Conservation (phyloP, 225 moss, liverwort and hornwort species). For the Takakia lepidozioides region DNA sequence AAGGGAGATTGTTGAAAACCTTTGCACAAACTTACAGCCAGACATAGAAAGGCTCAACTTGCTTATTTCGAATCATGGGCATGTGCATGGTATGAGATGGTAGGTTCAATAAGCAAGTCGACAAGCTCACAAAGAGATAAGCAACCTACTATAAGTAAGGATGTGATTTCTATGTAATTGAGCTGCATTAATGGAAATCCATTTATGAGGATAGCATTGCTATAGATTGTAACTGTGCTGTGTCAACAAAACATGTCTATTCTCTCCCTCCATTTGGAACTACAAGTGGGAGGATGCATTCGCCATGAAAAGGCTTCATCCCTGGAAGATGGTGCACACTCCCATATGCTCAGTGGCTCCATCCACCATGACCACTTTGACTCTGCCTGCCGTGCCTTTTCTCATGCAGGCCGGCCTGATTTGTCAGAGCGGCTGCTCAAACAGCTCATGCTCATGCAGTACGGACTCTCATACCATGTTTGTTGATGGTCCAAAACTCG, state of each 20-base stretch:
- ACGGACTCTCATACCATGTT: neutral
- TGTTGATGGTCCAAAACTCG: no score
- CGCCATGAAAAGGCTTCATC: constrained; percentile 70
- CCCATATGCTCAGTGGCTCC: constrained; percentile 75
- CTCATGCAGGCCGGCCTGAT: constrained; percentile 65
- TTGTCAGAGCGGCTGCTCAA: constrained; percentile 55
- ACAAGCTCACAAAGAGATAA: neutral
- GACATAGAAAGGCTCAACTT: neutral
- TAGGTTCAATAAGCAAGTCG: no score
- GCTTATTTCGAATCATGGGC: neutral
- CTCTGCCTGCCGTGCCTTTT: no score
- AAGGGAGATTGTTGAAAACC: no score
- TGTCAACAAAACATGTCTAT: constrained; percentile 48
- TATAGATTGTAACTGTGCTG: neutral
- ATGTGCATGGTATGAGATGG: neutral
- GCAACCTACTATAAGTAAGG: neutral
- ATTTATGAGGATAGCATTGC: no score
- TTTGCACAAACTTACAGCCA: neutral
- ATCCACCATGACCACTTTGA: constrained; percentile 77
- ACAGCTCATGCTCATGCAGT: constrained; percentile 74
- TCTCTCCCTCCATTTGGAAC: constrained; percentile 86
- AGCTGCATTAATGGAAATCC: no score
- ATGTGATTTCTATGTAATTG: no score
- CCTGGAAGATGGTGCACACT: constrained; percentile 61
- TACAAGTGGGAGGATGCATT: constrained; percentile 97